These are phyloP conservation scores for Taphrina flavorubra DNA, from an alignment of 1,139 yeast genomes.

Conservation along the genomic window DNA sequence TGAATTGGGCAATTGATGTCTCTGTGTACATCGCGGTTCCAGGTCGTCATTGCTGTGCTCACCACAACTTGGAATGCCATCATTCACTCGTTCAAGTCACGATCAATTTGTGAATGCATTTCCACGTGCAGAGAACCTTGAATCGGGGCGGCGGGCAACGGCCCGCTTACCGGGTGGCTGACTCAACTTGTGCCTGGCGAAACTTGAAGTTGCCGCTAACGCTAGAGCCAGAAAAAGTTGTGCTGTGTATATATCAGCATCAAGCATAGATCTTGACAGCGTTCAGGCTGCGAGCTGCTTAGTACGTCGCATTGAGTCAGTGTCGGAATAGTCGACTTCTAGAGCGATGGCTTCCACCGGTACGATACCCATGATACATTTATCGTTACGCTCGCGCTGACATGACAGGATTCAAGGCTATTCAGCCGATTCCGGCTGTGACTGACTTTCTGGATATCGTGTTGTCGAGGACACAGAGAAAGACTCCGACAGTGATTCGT, in stretches of 20 bases:
- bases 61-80: no score
- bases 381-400: neutral
- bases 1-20: no score
- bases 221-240: neutral
- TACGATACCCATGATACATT: neutral
- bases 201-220: neutral
- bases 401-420: slow-evolving; percentile 38
- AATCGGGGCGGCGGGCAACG: neutral
- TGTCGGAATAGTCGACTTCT: neutral
- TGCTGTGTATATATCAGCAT: no score
- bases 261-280: no score
- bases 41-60: no score
- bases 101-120: no score
- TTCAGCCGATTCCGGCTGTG: slow-evolving; percentile 43
- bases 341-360: slow-evolving; percentile 26
- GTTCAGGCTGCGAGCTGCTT: no score
- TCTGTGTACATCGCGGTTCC: no score
- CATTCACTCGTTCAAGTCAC: no score
- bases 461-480: slow-evolving; percentile 95
- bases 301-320: no score
- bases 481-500: slow-evolving; percentile 81
- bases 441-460: slow-evolving; percentile 81
- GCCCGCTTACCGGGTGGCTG: neutral
- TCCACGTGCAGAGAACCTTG: no score
- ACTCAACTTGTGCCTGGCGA: slow-evolving; percentile 1